Percentiles rank a stretch among this genome's conserved stretches.
Conservation (phyloP, 805 yeast genomes). For the Monosporozyma aerobia region DNA sequence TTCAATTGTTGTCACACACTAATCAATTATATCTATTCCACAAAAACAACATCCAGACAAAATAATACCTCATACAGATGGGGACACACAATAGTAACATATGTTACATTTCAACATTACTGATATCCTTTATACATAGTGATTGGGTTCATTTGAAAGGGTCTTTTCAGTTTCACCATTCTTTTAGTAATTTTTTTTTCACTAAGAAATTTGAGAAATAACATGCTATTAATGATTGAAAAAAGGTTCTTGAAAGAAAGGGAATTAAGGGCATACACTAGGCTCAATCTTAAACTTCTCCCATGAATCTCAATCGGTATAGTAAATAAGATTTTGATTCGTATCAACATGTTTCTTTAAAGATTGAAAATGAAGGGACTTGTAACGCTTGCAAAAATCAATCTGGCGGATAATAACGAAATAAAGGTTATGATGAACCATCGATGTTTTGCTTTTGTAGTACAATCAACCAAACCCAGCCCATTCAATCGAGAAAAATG, state of each 20-base stretch:
- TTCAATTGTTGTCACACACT: background rate
- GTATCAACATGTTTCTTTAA: too few relatives aligned
- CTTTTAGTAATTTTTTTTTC: background rate
- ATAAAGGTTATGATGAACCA: background rate
- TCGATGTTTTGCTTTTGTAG: background rate
- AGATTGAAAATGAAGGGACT: background rate
- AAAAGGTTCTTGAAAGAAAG: background rate
- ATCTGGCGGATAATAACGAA: background rate
- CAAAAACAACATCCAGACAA: background rate
- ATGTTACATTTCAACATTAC: background rate
- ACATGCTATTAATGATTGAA: background rate
- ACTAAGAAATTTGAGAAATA: background rate
- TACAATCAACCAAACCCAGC: constrained; percentile 74
- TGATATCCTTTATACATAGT: background rate
- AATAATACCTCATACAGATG: background rate
- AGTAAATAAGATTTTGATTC: background rate
- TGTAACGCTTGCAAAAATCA: background rate
- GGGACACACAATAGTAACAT: background rate
- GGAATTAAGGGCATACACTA: background rate
- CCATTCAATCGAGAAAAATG: constrained; percentile 81
- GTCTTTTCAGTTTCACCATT: background rate
- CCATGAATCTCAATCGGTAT: background rate
- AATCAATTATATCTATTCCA: background rate
- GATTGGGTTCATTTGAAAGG: background rate
- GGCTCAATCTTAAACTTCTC: background rate